These are phyloP conservation scores for Crithidia brevicula DNA, from an alignment of 208 protist species.

Conservation along the genomic window DNA sequence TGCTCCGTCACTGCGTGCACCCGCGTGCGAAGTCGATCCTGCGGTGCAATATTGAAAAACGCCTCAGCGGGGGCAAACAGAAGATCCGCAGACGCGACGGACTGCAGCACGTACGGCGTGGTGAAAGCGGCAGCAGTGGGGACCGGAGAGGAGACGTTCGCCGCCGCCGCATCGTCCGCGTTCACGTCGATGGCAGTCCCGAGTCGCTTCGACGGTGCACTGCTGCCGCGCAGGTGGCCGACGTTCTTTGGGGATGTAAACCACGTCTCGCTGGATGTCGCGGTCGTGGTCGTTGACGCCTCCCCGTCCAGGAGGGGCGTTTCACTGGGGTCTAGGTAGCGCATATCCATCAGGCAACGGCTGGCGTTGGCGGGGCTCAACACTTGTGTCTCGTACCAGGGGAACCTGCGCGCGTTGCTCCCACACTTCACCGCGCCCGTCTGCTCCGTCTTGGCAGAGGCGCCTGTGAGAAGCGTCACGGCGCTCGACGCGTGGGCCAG, in stretches of 20 bases:
- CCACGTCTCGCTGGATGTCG: neutral
- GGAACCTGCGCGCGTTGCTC: neutral
- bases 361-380: neutral
- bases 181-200: neutral
- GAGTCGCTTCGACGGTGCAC: neutral
- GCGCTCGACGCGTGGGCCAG: slow-evolving; percentile 9
- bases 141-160: neutral
- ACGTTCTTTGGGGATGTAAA: neutral
- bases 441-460: neutral
- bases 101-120: slow-evolving; percentile 32
- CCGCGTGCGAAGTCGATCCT: slow-evolving; percentile 24
- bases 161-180: neutral
- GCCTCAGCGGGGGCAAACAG: slow-evolving; percentile 57
- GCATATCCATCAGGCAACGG: slow-evolving; percentile 27
- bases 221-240: slow-evolving; percentile 1
- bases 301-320: neutral
- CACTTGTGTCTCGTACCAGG: slow-evolving; percentile 7
- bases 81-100: slow-evolving; percentile 43
- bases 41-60: slow-evolving; percentile 40
- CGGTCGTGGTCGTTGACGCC: neutral
- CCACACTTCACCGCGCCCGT: neutral
- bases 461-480: slow-evolving; percentile 7
- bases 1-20: slow-evolving; percentile 8
- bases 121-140: neutral
- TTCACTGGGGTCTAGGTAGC: slow-evolving; percentile 26